These are phyloP conservation scores for Huntiella decipiens DNA, from an alignment of 2,329 filamentous ascomycete genomes.

Conservation along the genomic window DNA sequence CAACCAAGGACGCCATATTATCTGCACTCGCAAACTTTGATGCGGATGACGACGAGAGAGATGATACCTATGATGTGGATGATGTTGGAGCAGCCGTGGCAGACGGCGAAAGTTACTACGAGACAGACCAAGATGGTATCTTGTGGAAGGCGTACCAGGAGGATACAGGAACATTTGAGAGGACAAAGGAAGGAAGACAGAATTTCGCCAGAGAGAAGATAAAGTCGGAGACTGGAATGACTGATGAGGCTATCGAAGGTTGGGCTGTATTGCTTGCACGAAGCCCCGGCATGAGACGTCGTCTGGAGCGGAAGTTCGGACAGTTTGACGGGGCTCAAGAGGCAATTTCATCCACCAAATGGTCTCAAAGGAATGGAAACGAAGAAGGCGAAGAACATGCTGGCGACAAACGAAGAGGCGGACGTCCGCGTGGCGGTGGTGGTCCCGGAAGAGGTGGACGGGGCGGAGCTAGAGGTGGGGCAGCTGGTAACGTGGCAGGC, in stretches of 20 bases:
- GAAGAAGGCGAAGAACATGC: conserved; percentile 1
- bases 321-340: conserved; percentile 48
- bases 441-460: not conserved
- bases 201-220: conserved; percentile 38
- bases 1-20: conserved; percentile 70
- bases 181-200: conserved; percentile 40
- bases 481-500: not conserved
- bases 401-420: not conserved
- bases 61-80: conserved; percentile 86
- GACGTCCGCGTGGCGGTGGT: not conserved
- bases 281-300: conserved; percentile 47
- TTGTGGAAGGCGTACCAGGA: conserved; percentile 56
- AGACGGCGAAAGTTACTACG: conserved; percentile 29
- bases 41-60: conserved; percentile 84
- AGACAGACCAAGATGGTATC: conserved; percentile 36
- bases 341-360: conserved; percentile 46
- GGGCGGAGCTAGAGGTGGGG: not conserved
- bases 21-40: conserved; percentile 80
- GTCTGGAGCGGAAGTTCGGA: conserved; percentile 51
- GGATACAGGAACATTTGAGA: conserved; percentile 45
- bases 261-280: conserved; percentile 76
- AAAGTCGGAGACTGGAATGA: conserved; percentile 65
- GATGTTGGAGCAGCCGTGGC: conserved; percentile 86
- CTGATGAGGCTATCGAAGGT: conserved; percentile 83
- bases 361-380: conserved; percentile 18